Evolutionary conservation across 1,284 basidiomycete species (phyloP), one percentile per base, ranked within the genome.

Genomic region (Trametes polyzona): DNA sequence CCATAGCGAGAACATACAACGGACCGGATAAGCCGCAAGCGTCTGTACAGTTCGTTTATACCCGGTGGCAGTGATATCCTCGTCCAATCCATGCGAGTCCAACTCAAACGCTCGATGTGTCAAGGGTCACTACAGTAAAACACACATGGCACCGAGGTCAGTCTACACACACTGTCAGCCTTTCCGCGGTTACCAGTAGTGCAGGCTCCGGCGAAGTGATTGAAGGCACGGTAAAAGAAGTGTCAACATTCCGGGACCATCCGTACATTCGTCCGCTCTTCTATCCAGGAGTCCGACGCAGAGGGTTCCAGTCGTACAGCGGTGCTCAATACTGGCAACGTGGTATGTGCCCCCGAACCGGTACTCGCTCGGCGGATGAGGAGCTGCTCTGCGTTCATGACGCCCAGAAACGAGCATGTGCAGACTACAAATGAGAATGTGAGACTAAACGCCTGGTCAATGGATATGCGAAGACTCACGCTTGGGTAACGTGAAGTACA

Each of bases 361-460:
- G 21, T 16, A n/a, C 29, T 35, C 9, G 54, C 42, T 5, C 42
- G 59, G 11, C 26, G 47, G 2, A 50, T 37, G 1, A 61, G 59
- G 27, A 39, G 50, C 35, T 56, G 51, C 29, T 61, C 59, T 12
- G 56, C 50, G 17, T 58, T 55, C 11, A 61, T 12, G 2, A 61
- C 49, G 16, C 52, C 59, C 2, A 61, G 50, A 9, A 61, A 55
- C 1, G 59, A 55, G 29, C 59, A 61, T 12, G 50, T 55, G 35
- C 58, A 57, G n/a, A 61, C 59, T 61, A 16, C 4, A n/a, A 3
- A 17, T 11, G 2, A 2, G 2, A 9, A 8, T 9, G 21, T 39
- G 0, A 40, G 29, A 19, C 36, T 9, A 23, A 14, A 16, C 4
- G 35, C 2, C 29, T 17, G 14, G n/a, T 3, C 27, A 2, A 8